These are phyloP conservation scores for Lantana camara DNA, from an alignment of 257 asterid genomes.

Conservation along the genomic window DNA sequence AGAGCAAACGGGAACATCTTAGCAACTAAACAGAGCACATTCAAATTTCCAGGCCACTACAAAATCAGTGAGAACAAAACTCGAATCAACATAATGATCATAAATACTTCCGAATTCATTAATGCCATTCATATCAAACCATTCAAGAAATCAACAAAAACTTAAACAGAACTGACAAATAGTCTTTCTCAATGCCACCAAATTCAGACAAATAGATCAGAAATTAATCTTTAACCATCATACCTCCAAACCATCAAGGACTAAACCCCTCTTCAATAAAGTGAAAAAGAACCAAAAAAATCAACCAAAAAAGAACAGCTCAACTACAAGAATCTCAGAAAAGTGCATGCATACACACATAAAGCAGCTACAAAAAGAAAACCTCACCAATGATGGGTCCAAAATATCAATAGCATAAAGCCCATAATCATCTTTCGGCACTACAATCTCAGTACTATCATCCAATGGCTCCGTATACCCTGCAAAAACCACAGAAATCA, in stretches of 20 bases:
- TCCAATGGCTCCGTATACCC: constrained; percentile 91
- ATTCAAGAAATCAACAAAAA: neutral
- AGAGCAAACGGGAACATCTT: constrained; percentile 1
- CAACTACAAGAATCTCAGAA: neutral
- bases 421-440: constrained; percentile 96
- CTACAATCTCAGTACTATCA: constrained; percentile 60
- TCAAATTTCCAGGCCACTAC: neutral
- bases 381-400: constrained; percentile 85
- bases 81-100: neutral
- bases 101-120: neutral
- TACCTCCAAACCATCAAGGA: neutral
- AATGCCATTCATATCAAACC: neutral
- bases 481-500: constrained; percentile 23
- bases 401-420: constrained; percentile 92
- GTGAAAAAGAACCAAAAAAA: neutral
- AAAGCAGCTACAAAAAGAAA: neutral
- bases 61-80: neutral
- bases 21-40: constrained; percentile 11
- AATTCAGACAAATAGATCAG: neutral
- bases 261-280: neutral
- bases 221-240: neutral
- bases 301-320: neutral
- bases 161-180: neutral
- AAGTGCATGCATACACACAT: neutral
- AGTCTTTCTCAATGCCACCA: neutral